phyloP scores from a whole-genome alignment of 108 stramenopile species.

The Nannochloropsis gaditana region DNA sequence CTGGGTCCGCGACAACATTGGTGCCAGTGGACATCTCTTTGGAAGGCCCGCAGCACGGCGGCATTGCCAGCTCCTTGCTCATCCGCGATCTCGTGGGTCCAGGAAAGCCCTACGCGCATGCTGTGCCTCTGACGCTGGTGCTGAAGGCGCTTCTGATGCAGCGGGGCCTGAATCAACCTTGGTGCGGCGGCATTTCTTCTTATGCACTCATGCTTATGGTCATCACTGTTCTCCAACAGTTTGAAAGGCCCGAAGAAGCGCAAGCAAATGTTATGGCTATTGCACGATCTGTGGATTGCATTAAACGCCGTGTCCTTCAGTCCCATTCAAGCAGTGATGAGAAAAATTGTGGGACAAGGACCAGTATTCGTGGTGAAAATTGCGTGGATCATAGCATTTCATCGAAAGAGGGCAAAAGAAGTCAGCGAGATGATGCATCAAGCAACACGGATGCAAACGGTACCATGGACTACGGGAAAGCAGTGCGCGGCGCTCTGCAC shows the following conservation, averaged over 20 bases:
- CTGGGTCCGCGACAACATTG: conserved; percentile 9
- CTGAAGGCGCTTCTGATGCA: conserved; percentile 64
- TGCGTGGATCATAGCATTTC: no score
- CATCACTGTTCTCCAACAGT: conserved; percentile 69
- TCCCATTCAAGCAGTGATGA: background rate
- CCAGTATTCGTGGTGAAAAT: background rate
- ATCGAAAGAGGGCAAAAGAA: conserved; percentile 22
- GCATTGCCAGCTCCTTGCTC: conserved; percentile 57
- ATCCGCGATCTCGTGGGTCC: background rate
- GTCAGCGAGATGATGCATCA: background rate
- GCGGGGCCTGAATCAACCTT: conserved; percentile 79
- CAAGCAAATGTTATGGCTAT: conserved; percentile 28
- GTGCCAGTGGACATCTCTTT: conserved; percentile 81
- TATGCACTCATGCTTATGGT: conserved; percentile 84
- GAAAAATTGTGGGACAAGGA: background rate
- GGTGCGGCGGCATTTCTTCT: conserved; percentile 85
- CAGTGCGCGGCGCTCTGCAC: background rate
- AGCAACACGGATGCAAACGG: background rate
- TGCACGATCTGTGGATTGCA: background rate
- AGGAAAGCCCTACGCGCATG: conserved; percentile 6
- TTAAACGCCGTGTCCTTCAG: background rate
- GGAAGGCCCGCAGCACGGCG: conserved; percentile 83
- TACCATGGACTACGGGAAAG: background rate
- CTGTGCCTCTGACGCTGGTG: conserved; percentile 73
- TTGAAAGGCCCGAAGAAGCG: conserved; percentile 27